Evolutionary conservation across 78 protist genomes (phyloP).

Genomic region (Tieghemostelium lacteum): DNA sequence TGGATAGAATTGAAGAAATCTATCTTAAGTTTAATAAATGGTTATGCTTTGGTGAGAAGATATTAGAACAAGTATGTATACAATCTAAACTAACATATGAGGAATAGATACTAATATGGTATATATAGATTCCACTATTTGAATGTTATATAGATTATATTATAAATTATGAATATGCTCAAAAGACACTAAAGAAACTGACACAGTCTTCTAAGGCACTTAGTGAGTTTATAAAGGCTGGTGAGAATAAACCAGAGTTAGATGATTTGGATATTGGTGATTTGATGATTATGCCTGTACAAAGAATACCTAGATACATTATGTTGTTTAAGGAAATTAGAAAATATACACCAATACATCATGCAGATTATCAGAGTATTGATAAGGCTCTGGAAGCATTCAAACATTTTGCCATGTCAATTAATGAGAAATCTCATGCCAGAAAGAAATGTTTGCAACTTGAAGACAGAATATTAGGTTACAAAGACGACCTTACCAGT

Average conservation of each 20-base stretch:
- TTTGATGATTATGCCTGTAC: constrained; percentile 82
- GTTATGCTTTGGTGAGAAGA: constrained; percentile 48
- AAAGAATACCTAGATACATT: constrained; percentile 79
- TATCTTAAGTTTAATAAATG: constrained; percentile 49
- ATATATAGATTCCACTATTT: constrained; percentile 41
- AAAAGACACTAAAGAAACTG: constrained; percentile 11
- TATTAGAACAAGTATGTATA: constrained; percentile 26
- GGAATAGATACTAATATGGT: too few relatives aligned
- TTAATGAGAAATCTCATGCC: constrained; percentile 31
- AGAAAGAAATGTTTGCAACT: constrained; percentile 26
- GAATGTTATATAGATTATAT: constrained; percentile 64
- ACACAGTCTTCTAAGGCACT: neutral
- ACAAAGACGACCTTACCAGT: constrained; percentile 61
- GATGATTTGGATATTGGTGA: constrained; percentile 70
- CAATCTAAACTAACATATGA: neutral
- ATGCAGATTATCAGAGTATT: constrained; percentile 23
- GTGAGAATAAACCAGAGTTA: constrained; percentile 12
- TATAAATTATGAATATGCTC: constrained; percentile 50
- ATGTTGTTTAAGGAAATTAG: constrained; percentile 71
- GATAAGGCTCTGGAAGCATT: constrained; percentile 51
- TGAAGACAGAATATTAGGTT: constrained; percentile 52
- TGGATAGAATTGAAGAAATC: constrained; percentile 53
- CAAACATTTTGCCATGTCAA: constrained; percentile 43
- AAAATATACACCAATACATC: constrained; percentile 38
- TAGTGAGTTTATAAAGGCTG: constrained; percentile 50